Evolutionary conservation across 345 rosid genomes (phyloP).

Genomic region (Eucalyptus marginata): DNA sequence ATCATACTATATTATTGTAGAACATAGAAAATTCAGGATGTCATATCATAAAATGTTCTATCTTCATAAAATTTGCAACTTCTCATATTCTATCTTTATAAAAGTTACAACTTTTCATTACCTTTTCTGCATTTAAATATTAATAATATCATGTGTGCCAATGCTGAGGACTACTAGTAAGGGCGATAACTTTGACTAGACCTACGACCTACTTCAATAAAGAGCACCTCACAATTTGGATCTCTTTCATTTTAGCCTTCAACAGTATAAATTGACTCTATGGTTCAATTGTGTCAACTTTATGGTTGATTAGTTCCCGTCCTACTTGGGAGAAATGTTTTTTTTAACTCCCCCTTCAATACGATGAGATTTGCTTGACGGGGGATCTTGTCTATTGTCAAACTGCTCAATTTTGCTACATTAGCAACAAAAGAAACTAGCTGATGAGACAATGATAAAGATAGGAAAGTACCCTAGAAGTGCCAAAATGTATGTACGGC

Average conservation of each 20-base stretch:
- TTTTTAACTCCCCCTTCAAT: neutral
- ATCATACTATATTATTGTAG: too few species aligned
- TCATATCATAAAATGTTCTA: too few species aligned
- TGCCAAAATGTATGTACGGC: too few species aligned
- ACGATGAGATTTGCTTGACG: neutral
- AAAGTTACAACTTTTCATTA: too few species aligned
- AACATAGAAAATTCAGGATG: too few species aligned
- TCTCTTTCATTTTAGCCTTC: neutral
- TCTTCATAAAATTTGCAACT: too few species aligned
- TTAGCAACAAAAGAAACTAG: neutral
- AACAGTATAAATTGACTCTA: neutral
- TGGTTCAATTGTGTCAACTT: neutral
- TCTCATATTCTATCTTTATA: too few species aligned
- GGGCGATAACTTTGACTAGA: neutral
- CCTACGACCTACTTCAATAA: neutral
- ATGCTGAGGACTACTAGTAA: neutral
- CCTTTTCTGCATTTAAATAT: too few species aligned
- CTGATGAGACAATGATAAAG: neutral
- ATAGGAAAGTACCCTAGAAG: too few species aligned
- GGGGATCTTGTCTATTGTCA: neutral
- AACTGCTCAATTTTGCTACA: neutral
- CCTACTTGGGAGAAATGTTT: neutral
- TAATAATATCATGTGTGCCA: too few species aligned
- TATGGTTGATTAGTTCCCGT: neutral
- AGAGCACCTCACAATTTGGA: neutral